Base-by-base conservation (phyloP, 1,139 yeast species). In the Kodamaea arcana region DNA sequence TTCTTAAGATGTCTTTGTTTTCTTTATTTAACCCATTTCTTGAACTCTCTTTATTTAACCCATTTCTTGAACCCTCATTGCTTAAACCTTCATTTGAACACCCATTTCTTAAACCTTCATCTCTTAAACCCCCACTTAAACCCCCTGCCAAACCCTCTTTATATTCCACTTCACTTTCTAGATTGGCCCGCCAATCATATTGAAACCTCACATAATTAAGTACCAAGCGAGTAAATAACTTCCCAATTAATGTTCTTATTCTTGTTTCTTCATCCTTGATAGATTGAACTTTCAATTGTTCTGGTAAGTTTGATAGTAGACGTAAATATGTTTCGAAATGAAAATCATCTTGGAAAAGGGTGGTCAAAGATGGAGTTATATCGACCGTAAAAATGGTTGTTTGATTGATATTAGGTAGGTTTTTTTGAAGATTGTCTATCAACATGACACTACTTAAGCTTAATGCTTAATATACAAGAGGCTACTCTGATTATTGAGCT, bases 291-390 rank as follows among this genome's bases (percentile, higher is more conserved):
- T 45, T 46, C 10, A 47, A 42, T 40, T 69, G 78, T 14, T 52
- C 56, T 4, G 45, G 36, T 21, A 69, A 50, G 3, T 72, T 60
- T 2, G 68, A 59, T 3, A 75, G 46, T 6, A 62, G 44, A 33
- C 79, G 51, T 33, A 75, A 35, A 8, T 34, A 29, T 2, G 40
- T 29, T 42, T 67, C 74, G 35, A 60, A 65, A 39, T 55, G 54
- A 42, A 42, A 67, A 33, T 64, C 72, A 43, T 68, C 70, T 4
- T 36, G 25, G 6, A 66, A 47, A 23, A 41, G 47, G 0, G 35
- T 40, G 2, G 37, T 25, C 13, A 62, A 31, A 4, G 37, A 38
- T 5, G 38, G 35, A 0, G 50, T 39, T 13, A 50, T 33, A 4
- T 42, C 39, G 12, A 56, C 42, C 18, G 58, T 48, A 43, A 56